phyloP scores from a whole-genome alignment of 768 basidiomycete genomes.

The Suillus weaverae region DNA sequence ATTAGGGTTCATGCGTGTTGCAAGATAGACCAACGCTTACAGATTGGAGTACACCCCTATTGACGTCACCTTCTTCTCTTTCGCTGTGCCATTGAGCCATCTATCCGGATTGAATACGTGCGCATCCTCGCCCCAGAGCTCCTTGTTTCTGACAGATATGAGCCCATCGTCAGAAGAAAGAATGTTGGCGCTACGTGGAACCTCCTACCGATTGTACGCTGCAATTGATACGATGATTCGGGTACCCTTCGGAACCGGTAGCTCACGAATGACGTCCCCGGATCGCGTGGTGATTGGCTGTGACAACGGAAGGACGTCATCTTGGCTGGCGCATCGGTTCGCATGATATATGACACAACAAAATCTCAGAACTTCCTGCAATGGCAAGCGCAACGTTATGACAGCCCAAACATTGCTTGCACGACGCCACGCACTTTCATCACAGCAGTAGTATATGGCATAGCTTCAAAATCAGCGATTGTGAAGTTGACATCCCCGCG shows the following conservation, averaged over 20 bases:
- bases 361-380: slow-evolving; percentile 47
- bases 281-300: slow-evolving; percentile 47
- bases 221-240: slow-evolving; percentile 53
- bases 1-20: background rate
- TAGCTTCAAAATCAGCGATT: slow-evolving; percentile 45
- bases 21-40: slow-evolving; percentile 15
- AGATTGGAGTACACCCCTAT: slow-evolving; percentile 31
- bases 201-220: slow-evolving; percentile 51
- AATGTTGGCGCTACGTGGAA: background rate
- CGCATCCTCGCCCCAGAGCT: slow-evolving; percentile 34
- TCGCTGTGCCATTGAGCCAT: slow-evolving; percentile 23
- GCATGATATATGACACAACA: slow-evolving; percentile 54
- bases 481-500: slow-evolving; percentile 41
- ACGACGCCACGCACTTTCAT: slow-evolving; percentile 36
- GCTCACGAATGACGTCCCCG: slow-evolving; percentile 42
- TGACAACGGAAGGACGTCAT: slow-evolving; percentile 61
- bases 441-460: slow-evolving; percentile 49
- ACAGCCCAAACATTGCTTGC: background rate
- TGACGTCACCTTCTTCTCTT: slow-evolving; percentile 18
- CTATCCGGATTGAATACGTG: slow-evolving; percentile 32
- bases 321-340: slow-evolving; percentile 49
- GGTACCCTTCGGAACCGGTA: slow-evolving; percentile 51
- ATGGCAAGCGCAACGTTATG: background rate
- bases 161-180: background rate
- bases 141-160: slow-evolving; percentile 20